phyloP scores from a whole-genome alignment of 73 alveolate genomes.

The Paramecium caudatum region DNA sequence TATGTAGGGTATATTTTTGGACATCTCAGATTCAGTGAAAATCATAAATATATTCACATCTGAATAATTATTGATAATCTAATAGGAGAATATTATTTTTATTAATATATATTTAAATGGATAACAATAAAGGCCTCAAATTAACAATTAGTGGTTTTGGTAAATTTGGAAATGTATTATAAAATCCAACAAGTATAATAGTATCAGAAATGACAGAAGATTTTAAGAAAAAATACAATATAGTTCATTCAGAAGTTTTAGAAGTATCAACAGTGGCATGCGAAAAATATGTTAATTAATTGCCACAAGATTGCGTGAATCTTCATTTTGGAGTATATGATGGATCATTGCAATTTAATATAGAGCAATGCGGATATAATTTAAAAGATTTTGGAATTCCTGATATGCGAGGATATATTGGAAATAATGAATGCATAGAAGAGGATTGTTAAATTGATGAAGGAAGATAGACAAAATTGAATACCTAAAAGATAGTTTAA shows the following conservation, averaged over 20 bases:
- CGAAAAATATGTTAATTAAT: not conserved
- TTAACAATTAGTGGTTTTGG: conserved; percentile 52
- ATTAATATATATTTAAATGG: not conserved
- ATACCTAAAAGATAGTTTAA: not conserved
- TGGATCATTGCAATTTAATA: conserved; percentile 4
- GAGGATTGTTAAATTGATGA: conserved; percentile 1
- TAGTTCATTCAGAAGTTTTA: not conserved
- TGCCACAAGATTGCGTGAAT: conserved; percentile 12
- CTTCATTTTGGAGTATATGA: conserved; percentile 64
- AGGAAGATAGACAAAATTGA: not conserved
- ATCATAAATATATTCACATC: no score
- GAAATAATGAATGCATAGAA: conserved; percentile 37
- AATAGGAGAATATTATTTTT: no score
- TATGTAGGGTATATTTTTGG: no score
- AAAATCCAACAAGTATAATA: conserved; percentile 50
- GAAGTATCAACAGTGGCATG: conserved; percentile 62
- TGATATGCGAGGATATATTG: conserved; percentile 61
- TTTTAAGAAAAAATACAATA: conserved; percentile 21
- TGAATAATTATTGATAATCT: no score
- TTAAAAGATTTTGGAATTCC: conserved; percentile 57
- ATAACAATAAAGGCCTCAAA: conserved; percentile 47
- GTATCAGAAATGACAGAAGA: not conserved
- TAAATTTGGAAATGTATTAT: conserved; percentile 20
- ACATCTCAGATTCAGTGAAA: no score
- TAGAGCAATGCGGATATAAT: conserved; percentile 44